These are phyloP conservation scores for Yamadazyma membranifaciens DNA, from an alignment of 1,139 yeast genomes.

Conservation along the genomic window DNA sequence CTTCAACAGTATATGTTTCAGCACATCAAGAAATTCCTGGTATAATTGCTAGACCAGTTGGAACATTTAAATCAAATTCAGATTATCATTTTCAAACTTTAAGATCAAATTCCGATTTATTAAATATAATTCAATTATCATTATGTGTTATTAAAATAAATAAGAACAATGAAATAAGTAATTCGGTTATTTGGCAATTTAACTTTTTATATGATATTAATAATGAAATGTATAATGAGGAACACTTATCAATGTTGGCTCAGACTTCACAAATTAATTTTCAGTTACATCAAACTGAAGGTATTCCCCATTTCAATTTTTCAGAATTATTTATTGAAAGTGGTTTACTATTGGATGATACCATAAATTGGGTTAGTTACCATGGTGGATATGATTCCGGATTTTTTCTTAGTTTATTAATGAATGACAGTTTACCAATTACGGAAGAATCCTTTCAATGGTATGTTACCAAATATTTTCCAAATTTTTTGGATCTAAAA, in stretches of 20 bases:
- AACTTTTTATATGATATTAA: slow-evolving; percentile 79
- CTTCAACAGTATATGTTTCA: slow-evolving; percentile 60
- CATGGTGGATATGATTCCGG: slow-evolving; percentile 97
- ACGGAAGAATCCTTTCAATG: slow-evolving; percentile 77
- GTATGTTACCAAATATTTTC: slow-evolving; percentile 74
- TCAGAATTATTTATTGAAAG: slow-evolving; percentile 84
- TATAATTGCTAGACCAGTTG: slow-evolving; percentile 93
- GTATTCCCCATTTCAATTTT: slow-evolving; percentile 77
- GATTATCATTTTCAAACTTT: slow-evolving; percentile 96
- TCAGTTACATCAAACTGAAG: slow-evolving; percentile 69
- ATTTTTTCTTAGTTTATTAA: slow-evolving; percentile 73
- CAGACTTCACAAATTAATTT: slow-evolving; percentile 85
- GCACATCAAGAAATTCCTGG: slow-evolving; percentile 95
- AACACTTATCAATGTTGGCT: slow-evolving; percentile 63
- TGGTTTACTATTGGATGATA: slow-evolving; percentile 73
- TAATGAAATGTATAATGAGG: slow-evolving; percentile 81
- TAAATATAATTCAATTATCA: slow-evolving; percentile 84
- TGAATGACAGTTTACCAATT: slow-evolving; percentile 75
- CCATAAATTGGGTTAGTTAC: slow-evolving; percentile 85
- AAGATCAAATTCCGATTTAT: slow-evolving; percentile 84
- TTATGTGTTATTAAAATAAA: slow-evolving; percentile 73
- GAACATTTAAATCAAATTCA: slow-evolving; percentile 84
- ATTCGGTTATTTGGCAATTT: slow-evolving; percentile 90
- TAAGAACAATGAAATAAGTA: slow-evolving; percentile 60
- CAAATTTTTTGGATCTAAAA: slow-evolving; percentile 82